phyloP scores from a whole-genome alignment of 1,139 yeast genomes.

The Yamadazyma atlantica region DNA sequence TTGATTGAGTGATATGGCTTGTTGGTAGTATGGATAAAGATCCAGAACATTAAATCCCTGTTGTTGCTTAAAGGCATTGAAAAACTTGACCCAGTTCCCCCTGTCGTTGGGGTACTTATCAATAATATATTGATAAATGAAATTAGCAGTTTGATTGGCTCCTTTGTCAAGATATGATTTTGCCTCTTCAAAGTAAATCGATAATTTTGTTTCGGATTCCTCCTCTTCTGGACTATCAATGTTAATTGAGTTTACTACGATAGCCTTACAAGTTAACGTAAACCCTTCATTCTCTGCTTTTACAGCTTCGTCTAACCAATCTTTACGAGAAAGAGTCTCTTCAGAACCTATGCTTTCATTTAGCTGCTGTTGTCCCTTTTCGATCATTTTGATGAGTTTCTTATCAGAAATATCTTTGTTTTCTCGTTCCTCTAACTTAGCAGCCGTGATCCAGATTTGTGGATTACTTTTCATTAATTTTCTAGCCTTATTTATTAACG shows the following conservation, averaged over 20 bases:
- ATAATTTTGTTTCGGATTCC: conserved; percentile 9
- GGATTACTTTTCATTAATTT: conserved; percentile 50
- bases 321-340: conserved; percentile 23
- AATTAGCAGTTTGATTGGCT: conserved; percentile 36
- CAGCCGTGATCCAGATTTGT: conserved; percentile 70
- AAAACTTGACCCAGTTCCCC: conserved; percentile 56
- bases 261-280: conserved; percentile 36
- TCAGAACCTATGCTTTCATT: conserved; percentile 23
- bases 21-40: conserved; percentile 51
- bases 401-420: conserved; percentile 28
- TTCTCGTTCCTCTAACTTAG: conserved; percentile 66
- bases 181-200: conserved; percentile 41
- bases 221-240: conserved; percentile 10
- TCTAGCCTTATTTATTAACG: conserved; percentile 59
- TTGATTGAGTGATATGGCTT: conserved; percentile 51
- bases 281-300: conserved; percentile 38
- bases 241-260: conserved; percentile 26
- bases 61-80: conserved; percentile 42
- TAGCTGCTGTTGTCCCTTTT: conserved; percentile 50
- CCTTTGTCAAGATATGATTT: conserved; percentile 26
- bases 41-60: conserved; percentile 17
- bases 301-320: conserved; percentile 47
- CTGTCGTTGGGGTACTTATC: conserved; percentile 48
- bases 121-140: conserved; percentile 50
- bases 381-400: conserved; percentile 44